Conservation (phyloP, 345 rosid genomes). For the Lepidium didymum region DNA sequence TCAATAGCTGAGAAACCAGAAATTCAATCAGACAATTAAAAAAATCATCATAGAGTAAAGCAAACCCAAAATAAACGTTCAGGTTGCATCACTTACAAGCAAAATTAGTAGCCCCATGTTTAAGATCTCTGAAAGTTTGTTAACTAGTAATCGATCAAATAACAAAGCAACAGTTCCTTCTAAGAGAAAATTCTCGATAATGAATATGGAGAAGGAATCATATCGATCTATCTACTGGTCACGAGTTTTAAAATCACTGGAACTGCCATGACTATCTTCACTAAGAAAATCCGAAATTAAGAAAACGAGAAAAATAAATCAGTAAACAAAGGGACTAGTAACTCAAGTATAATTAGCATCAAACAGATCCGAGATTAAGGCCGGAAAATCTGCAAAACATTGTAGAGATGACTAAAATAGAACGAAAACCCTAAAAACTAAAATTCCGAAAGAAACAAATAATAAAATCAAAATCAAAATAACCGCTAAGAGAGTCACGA, state of each 20-base stretch:
- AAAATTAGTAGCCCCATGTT: not conserved
- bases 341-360: conserved; percentile 18
- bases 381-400: conserved; percentile 22
- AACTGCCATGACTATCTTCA: conserved; percentile 6
- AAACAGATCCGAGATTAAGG: conserved; percentile 54
- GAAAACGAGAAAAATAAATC: not conserved
- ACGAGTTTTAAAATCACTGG: conserved; percentile 20
- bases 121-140: not conserved
- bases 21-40: not conserved
- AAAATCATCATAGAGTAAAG: not conserved
- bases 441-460: not conserved
- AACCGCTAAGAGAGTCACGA: not conserved
- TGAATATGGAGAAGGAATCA: conserved; percentile 1
- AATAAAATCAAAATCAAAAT: conserved; percentile 1
- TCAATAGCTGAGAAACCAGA: not conserved
- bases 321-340: conserved; percentile 27
- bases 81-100: not conserved
- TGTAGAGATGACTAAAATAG: conserved; percentile 16
- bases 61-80: not conserved
- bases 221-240: conserved; percentile 33
- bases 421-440: conserved; percentile 5
- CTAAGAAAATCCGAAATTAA: not conserved
- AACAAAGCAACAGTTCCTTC: not conserved
- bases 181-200: not conserved
- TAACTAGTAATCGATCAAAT: conserved; percentile 1